Evolutionary conservation across 1,139 yeast species (phyloP).

Genomic region (Kodamaea arcana): DNA sequence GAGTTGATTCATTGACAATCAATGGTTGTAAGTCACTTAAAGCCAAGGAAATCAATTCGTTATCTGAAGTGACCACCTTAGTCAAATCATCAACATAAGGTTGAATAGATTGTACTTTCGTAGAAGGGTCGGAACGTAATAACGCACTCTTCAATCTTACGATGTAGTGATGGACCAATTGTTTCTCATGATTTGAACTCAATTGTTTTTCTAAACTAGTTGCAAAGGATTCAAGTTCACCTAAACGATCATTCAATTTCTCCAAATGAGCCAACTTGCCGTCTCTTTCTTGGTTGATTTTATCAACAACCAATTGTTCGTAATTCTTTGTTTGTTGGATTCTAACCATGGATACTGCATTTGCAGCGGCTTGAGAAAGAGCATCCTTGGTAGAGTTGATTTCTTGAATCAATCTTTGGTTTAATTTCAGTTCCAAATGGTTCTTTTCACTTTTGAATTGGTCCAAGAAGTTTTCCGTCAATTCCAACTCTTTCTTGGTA

Average conservation of each 20-base stretch:
- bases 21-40: slow-evolving; percentile 35
- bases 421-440: slow-evolving; percentile 61
- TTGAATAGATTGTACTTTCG: slow-evolving; percentile 30
- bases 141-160: slow-evolving; percentile 51
- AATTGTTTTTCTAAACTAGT: slow-evolving; percentile 55
- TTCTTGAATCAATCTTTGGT: slow-evolving; percentile 58
- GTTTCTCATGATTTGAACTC: slow-evolving; percentile 48
- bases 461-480: slow-evolving; percentile 46
- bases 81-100: slow-evolving; percentile 49
- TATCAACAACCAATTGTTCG: slow-evolving; percentile 57
- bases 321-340: slow-evolving; percentile 70
- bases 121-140: slow-evolving; percentile 21
- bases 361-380: slow-evolving; percentile 71
- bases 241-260: slow-evolving; percentile 55
- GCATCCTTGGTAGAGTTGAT: slow-evolving; percentile 65
- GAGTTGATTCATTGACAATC: slow-evolving; percentile 48
- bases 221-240: slow-evolving; percentile 57
- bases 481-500: slow-evolving; percentile 50
- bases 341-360: slow-evolving; percentile 69
- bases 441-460: slow-evolving; percentile 54
- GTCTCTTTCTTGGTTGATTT: slow-evolving; percentile 75
- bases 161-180: slow-evolving; percentile 55
- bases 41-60: slow-evolving; percentile 39
- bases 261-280: slow-evolving; percentile 72
- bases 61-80: slow-evolving; percentile 34